Base-by-base conservation (phyloP, 306 rosid species). In the Acmispon strigosus region DNA sequence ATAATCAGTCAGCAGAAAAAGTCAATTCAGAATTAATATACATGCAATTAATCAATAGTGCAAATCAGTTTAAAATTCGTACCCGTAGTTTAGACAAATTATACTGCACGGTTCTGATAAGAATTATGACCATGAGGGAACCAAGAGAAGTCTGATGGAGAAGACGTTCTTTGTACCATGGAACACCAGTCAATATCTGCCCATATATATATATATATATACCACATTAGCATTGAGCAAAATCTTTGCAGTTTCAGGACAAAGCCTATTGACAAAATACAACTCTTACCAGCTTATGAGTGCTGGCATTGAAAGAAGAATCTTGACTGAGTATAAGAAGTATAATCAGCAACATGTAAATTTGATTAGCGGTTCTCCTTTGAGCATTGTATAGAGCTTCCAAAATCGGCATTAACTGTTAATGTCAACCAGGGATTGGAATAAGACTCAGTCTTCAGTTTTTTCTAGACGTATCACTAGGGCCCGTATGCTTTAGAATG, bases 151-250 rank as follows among this genome's bases (percentile, higher is more conserved):
- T 89, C 72, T 89, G 99, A 82, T 91, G 92, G 80, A 95, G 99
- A 66, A 91, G 91, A 65, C 97, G 97, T 69, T 95, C 99, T 86
- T 89, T 95, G 84, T 91, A 91, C 99, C 99, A 95, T 61, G 99
- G 88, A 72, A 95, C 96, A 69, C 76, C 87, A 8, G 90, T 82
- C 82, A 95, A 85, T 34, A 91, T 82, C 99, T 95, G 96, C 59
- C 37, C 80, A 76, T 10, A 63, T 11, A 70, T 48, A 36, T 48
- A 81, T 78, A 76, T 10, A 63, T 11, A 70, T 48, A 36, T 48
- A 81, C 54, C 55, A 60, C 39, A 77, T 78, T 62, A 84, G 69
- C 54, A 80, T 57, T 76, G 58, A 83, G 65, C 14, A 70, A 37
- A 62, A 66, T 44, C 79, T 49, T 58, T 7, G 66, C 54, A 63